Base-by-base conservation (phyloP, 768 basidiomycete genomes). In the Boletales sp. region DNA sequence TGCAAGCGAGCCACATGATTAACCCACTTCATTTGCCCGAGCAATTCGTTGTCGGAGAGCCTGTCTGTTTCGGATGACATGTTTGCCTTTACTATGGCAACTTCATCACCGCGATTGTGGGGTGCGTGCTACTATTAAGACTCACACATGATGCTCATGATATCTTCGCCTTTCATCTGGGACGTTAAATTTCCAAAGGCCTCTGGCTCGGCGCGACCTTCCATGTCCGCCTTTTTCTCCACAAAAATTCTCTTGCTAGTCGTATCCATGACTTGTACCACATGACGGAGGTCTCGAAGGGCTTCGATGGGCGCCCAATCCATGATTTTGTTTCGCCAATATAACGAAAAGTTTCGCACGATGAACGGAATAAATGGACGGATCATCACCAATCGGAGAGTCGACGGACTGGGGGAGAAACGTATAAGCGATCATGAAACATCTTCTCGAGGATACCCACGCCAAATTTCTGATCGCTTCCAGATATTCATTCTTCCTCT, bases 141-240 rank as follows among this genome's bases (percentile, higher is more conserved):
- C 71, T 50, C 39, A 74, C 72, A 31, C 63, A 74, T 66, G 53
- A 74, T 67, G 49, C 59, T 70, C 72, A 74, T 70, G 36, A 74
- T 68, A 40, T 74, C 70, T 44, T 58, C 67, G 1, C 66, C 61
- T 44, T 54, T 57, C 50, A 51, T 58, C 15, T 44, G 44, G 32
- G 57, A 54, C 15, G 36, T 41, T 28, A 53, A n/a, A 18, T 39
- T 43, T 39, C 49, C 55, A 9, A 49, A 41, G 38, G 49, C 39
- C 6, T 55, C 51, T 39, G 47, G 48, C 28, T 42, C 55, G 10
- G 45, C 33, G 21, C n/a, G 35, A 37, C 48, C 56, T 36, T 55
- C 53, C 51, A 49, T 61, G 34, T 32, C 45, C 53, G 54, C 62
- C 45, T 53, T 70, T 60, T 71, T 72, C 46, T 62, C 54, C 0